Conservation (phyloP, 257 asterid genomes). For the Solanum chmielewskii region DNA sequence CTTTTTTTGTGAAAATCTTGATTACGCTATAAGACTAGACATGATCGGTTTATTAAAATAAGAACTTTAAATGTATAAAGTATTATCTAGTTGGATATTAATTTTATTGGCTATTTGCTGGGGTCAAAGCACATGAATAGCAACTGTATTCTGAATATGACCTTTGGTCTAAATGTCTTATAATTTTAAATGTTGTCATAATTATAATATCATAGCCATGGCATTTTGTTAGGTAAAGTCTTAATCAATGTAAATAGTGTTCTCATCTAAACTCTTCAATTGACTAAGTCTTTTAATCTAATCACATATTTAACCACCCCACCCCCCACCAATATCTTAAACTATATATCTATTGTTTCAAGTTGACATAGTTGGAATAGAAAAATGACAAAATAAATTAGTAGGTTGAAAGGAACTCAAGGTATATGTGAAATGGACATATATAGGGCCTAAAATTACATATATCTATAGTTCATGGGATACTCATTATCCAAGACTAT, state of each 20-base stretch:
- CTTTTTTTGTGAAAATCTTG: background rate
- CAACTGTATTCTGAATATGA: background rate
- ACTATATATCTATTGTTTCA: background rate
- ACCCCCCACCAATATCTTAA: background rate
- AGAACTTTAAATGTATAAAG: background rate
- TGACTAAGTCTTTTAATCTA: conserved; percentile 8
- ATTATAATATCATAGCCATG: background rate
- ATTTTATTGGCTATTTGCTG: conserved; percentile 12
- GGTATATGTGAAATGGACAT: background rate
- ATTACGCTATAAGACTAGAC: background rate
- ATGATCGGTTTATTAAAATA: background rate
- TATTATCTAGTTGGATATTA: conserved; percentile 2
- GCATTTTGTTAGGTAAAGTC: conserved; percentile 7
- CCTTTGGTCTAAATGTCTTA: background rate
- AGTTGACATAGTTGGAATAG: background rate
- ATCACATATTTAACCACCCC: background rate
- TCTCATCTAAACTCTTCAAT: background rate
- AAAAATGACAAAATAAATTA: background rate
- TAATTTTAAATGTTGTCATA: background rate
- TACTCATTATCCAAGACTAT: background rate
- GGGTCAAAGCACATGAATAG: conserved; percentile 6
- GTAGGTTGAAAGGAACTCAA: background rate
- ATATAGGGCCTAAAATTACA: background rate
- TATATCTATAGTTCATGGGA: background rate
- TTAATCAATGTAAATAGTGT: background rate